Percentiles rank a stretch among this genome's conserved stretches.
Evolutionary conservation across 495 filamentous ascomycete species (phyloP).

Genomic region (Neurospora pannonica): DNA sequence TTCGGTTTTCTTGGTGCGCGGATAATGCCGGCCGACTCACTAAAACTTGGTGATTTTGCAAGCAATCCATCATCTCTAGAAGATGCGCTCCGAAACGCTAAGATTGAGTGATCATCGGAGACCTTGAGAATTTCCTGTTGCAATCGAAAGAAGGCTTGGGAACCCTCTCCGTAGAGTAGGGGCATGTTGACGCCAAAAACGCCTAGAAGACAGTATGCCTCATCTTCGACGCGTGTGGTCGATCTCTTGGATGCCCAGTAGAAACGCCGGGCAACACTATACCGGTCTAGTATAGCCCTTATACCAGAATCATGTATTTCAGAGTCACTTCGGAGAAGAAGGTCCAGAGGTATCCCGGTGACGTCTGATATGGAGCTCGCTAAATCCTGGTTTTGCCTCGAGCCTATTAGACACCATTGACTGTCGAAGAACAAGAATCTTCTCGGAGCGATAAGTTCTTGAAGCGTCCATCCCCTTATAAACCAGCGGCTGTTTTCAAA

Average conservation of each 20-base stretch:
- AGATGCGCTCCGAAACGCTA: too few species aligned
- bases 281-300: neutral
- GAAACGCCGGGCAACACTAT: slow-evolving; percentile 10
- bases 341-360: too few species aligned
- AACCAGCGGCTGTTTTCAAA: slow-evolving; percentile 12
- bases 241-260: slow-evolving; percentile 9
- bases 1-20: too few species aligned
- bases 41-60: neutral
- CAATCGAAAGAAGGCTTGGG: slow-evolving; percentile 7
- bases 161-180: slow-evolving; percentile 15
- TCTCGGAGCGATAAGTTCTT: slow-evolving; percentile 16
- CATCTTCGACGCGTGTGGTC: slow-evolving; percentile 13
- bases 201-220: slow-evolving; percentile 15
- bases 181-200: slow-evolving; percentile 12
- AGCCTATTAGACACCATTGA: slow-evolving; percentile 5
- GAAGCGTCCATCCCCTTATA: slow-evolving; percentile 16
- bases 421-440: slow-evolving; percentile 13
- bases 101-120: slow-evolving; percentile 7
- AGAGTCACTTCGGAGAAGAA: too few species aligned
- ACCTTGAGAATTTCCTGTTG: slow-evolving; percentile 5
- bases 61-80: too few species aligned
- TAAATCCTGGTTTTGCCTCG: neutral
- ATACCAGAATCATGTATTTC: too few species aligned
- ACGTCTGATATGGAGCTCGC: too few species aligned
- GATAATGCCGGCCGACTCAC: too few species aligned